Conservation (phyloP, 495 filamentous ascomycete species). For the Penicillium robsamsonii region DNA sequence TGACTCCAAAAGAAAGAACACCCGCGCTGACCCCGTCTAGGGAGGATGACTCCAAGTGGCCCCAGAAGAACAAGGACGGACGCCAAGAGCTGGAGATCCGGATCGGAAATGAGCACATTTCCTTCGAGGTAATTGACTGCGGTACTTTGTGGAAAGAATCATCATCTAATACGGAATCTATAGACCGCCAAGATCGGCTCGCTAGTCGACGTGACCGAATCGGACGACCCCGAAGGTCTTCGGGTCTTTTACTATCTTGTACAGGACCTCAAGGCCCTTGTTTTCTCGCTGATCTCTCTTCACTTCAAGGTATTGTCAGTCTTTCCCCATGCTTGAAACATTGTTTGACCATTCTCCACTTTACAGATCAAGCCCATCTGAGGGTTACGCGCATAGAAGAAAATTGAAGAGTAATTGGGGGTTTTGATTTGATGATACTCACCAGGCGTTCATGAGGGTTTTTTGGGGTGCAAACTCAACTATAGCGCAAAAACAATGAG, state of each 20-base stretch:
- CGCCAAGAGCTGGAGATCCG: slow-evolving; percentile 96
- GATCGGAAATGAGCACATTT: slow-evolving; percentile 93
- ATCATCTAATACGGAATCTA: slow-evolving; percentile 8
- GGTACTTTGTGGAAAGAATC: neutral
- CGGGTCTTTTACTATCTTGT: slow-evolving; percentile 99
- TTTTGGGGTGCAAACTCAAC: slow-evolving; percentile 3
- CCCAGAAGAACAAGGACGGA: slow-evolving; percentile 98
- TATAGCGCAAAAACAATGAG: neutral
- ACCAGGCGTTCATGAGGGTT: slow-evolving; percentile 27
- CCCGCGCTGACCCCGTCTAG: slow-evolving; percentile 42
- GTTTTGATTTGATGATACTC: slow-evolving; percentile 22
- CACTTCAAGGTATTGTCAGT: slow-evolving; percentile 82
- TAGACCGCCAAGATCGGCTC: slow-evolving; percentile 99
- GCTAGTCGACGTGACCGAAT: slow-evolving; percentile 93
- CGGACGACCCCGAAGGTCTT: slow-evolving; percentile 91
- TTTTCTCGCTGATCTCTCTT: slow-evolving; percentile 92
- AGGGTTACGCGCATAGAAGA: slow-evolving; percentile 10
- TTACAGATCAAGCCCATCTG: slow-evolving; percentile 79
- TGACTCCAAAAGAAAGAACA: neutral
- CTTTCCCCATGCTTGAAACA: neutral
- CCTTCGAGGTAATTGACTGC: slow-evolving; percentile 72
- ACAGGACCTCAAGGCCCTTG: slow-evolving; percentile 93
- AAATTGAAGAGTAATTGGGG: slow-evolving; percentile 7
- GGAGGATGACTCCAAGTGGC: slow-evolving; percentile 99
- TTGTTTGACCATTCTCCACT: neutral